Base-by-base conservation (phyloP, 106 monocot species). In the Phalaenopsis aphrodite region DNA sequence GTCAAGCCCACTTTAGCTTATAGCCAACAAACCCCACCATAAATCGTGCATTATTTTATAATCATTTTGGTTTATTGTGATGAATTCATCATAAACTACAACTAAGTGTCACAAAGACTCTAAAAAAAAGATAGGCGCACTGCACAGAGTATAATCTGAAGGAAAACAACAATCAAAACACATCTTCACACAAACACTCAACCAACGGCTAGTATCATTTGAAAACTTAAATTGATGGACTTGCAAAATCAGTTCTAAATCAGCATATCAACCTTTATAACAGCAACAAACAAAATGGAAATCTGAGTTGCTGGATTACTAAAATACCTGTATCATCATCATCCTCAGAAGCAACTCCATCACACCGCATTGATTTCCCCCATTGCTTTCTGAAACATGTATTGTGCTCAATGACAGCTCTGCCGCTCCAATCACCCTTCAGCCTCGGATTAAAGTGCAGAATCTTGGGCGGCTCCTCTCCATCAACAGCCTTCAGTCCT, bases 341-440 rank as follows among this genome's bases (percentile, higher is more conserved):
- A 46, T 84, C 88, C 66, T 84, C 69, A 0, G 86, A 84, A 23
- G 84, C 82, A 5, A 79, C 41, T 2, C 90, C 90, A 78, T 90
- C 80, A 43, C 90, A 90, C 36, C 90, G 49, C 83, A 89, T 86
- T 39, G 91, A 86, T 17, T 75, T 71, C 2, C 91, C 95, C 95
- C 95, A 95, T 75, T 95, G 95, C 95, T 93, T 95, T 74, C 95
- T 75, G 76, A 93, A 95, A 36, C 95, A 93, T 0, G 93, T 91
- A 56, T 95, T 95, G 41, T 91, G 93, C 81, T 95, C 93, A 71
- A 95, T 91, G 21, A 95, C 85, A 8, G 93, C 88, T 21, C 75
- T 83, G 58, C 87, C 80, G 69, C 86, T 91, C 95, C 95, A 95
- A 83, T 95, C 95, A 55, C 95, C 95, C 56, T 72, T 89, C 38